Percentiles rank a stretch among this genome's conserved stretches.
Conservation (phyloP, 345 rosid genomes). For the Pistacia integerrima region DNA sequence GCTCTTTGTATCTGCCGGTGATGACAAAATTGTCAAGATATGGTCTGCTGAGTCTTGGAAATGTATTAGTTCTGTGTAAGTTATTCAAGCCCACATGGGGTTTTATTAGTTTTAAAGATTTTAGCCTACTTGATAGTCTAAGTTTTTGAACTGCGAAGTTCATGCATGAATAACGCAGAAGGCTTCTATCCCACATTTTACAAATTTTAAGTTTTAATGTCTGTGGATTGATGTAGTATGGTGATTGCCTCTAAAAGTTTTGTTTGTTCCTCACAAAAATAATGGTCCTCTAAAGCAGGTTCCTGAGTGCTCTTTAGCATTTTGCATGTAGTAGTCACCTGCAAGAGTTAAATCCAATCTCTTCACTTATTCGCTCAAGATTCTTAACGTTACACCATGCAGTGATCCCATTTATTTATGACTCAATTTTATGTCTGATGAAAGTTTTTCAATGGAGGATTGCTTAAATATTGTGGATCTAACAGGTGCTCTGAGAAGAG, state of each 20-base stretch:
- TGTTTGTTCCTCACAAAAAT: background rate
- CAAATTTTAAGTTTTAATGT: background rate
- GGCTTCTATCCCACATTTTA: too few species aligned
- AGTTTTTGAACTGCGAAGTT: background rate
- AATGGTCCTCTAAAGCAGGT: too few species aligned
- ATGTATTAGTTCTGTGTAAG: slow-evolving; percentile 70
- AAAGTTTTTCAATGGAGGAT: background rate
- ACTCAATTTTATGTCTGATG: background rate
- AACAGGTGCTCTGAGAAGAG: slow-evolving; percentile 85
- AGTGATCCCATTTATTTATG: background rate
- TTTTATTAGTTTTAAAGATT: background rate
- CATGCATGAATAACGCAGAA: background rate
- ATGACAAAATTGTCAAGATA: slow-evolving; percentile 88
- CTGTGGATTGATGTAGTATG: background rate
- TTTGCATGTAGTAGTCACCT: too few species aligned
- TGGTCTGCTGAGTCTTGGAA: slow-evolving; percentile 85
- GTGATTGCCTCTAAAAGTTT: background rate
- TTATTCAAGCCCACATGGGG: slow-evolving; percentile 9
- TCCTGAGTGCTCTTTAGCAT: too few species aligned
- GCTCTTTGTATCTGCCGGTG: slow-evolving; percentile 86
- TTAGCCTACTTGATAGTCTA: background rate
- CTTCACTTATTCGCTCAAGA: background rate
- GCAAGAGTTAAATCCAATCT: too few species aligned
- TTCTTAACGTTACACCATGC: background rate
- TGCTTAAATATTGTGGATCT: slow-evolving; percentile 6